Evolutionary conservation across 176 grass and related monocot species (phyloP), one percentile per base, ranked within the genome.

Genomic region (Hordeum marinum): DNA sequence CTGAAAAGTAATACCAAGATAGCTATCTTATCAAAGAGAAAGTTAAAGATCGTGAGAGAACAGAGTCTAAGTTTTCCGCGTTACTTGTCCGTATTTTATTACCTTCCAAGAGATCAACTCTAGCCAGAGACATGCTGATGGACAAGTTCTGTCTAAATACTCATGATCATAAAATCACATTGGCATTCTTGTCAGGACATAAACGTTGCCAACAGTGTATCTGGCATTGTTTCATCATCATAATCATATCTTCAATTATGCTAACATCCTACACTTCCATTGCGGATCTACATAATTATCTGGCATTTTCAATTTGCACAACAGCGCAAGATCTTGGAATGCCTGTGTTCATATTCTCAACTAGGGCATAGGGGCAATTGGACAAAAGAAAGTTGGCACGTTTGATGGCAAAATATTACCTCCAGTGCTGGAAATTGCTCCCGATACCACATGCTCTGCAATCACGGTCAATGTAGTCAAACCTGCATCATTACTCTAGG

Each of bases 381-480:
- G 50, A 1, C 15, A 57, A 80, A 21, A 86, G 18, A 13, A 72
- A 82, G 29, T 82, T 59, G 46, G 65, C 27, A 68, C 8, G 34
- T 9, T 9, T 27, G 60, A 57, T 9, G 73, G 55, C 57, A 80
- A 86, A 79, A 63, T 68, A 77, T n/a, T 89, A 95, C 96, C 96
- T 95, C 70, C 83, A 87, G 50, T 88, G 95, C 69, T 98, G 90
- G 55, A 98, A 98, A 92, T 95, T 98, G 67, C 91, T 95, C 8
- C 96, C 93, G 63, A 98, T 91, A 62, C 96, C 96, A 82, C 96
- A 98, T 68, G 96, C 96, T 77, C 96, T 90, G 68, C 93, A 90
- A 83, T 98, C 96, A 27, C 93, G 96, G 43, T 75, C 85, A 87
- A 98, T 98, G 92, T 98, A 98, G 81, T 98, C 96, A 23, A 98